Percentiles rank a stretch among this genome's conserved stretches.
phyloP scores from a whole-genome alignment of 257 asterid species.

The Asclepias syriaca region DNA sequence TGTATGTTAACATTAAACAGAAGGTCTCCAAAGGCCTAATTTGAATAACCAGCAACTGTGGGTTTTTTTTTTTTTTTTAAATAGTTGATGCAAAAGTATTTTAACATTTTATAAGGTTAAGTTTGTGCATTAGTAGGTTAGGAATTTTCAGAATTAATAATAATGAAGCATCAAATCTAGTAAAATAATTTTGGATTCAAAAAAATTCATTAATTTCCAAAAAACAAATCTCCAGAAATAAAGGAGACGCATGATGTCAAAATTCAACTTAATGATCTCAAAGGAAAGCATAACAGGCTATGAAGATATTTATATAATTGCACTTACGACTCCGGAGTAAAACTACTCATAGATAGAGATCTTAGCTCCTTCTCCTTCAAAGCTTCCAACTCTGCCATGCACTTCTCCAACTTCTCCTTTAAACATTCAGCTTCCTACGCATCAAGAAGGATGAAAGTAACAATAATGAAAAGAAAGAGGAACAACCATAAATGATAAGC shows the following conservation, averaged over 20 bases:
- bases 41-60: neutral
- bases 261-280: neutral
- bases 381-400: constrained; percentile 51
- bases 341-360: constrained; percentile 50
- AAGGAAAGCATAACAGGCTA: neutral
- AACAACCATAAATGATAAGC: neutral
- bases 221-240: neutral
- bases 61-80: neutral
- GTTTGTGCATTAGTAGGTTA: neutral
- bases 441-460: constrained; percentile 13
- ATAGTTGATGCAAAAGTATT: neutral
- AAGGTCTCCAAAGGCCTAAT: neutral
- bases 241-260: neutral
- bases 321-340: constrained; percentile 54
- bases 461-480: neutral
- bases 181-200: neutral
- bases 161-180: neutral
- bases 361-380: constrained; percentile 46
- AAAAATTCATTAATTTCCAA: neutral
- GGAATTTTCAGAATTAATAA: neutral
- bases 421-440: constrained; percentile 53
- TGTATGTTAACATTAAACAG: neutral
- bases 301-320: neutral
- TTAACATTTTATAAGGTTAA: neutral
- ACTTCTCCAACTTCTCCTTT: constrained; percentile 51